These are phyloP conservation scores for Aureobasidium sp. DNA, from an alignment of 2,329 filamentous ascomycete genomes.

Conservation along the genomic window DNA sequence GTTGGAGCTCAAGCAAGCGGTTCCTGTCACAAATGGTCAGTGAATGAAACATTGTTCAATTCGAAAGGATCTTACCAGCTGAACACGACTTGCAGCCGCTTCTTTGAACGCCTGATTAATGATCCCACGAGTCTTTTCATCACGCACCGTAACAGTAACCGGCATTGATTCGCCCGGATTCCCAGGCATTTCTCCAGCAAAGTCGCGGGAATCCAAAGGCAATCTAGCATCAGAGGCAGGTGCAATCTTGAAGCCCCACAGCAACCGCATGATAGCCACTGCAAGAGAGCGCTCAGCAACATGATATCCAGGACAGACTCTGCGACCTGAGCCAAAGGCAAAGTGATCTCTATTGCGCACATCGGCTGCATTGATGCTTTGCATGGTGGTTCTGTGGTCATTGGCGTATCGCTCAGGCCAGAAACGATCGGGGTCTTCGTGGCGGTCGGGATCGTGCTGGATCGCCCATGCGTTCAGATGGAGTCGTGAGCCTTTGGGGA, in stretches of 20 bases:
- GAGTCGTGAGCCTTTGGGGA: conserved; percentile 29
- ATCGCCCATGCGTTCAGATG: conserved; percentile 30
- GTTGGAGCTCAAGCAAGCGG: neutral
- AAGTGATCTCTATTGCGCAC: conserved; percentile 32
- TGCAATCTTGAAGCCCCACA: conserved; percentile 31
- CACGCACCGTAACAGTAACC: neutral
- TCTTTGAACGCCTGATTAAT: neutral
- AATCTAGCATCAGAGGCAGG: neutral
- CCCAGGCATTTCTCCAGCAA: conserved; percentile 4
- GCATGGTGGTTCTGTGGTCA: conserved; percentile 25
- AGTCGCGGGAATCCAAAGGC: neutral
- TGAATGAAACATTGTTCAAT: neutral
- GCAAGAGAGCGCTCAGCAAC: conserved; percentile 32
- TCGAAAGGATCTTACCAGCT: neutral
- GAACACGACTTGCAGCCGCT: neutral
- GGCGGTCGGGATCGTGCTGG: conserved; percentile 27
- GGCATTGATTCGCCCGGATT: conserved; percentile 7
- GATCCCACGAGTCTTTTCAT: neutral
- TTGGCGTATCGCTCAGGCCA: conserved; percentile 21
- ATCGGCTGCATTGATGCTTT: conserved; percentile 28
- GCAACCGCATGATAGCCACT: conserved; percentile 30
- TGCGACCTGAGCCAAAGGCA: conserved; percentile 30
- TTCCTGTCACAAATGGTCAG: neutral
- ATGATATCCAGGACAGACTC: conserved; percentile 32
- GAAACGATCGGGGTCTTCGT: conserved; percentile 27